Base-by-base conservation (phyloP, 306 rosid genomes). In the Prunus dulcis region DNA sequence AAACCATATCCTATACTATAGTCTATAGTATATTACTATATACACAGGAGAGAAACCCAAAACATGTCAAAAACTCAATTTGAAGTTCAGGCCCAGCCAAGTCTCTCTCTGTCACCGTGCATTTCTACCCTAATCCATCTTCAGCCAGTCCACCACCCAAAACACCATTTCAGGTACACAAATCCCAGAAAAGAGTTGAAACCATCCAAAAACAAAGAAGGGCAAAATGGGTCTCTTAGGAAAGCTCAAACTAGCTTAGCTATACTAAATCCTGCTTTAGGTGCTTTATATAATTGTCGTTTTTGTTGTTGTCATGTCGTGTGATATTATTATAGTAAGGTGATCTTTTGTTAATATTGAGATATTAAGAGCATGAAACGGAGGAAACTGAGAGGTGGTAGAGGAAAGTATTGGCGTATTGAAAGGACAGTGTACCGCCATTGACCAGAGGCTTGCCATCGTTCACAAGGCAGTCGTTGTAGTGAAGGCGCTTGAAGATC, bases 391-490 rank as follows among this genome's bases (percentile, higher is more conserved):
- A 82, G 28, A 95, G 90, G 1, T 87, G 87, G 80, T 86, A 95
- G 55, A 75, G 84, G 76, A 76, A 95, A 25, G 97, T 90, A 75
- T 84, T 95, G 68, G 99, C 95, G 57, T 95, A 95, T 69, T 90
- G 88, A 9, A 95, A 95, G 32, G 90, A 84, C 23, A 95, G 69
- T 2, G 89, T 78, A 0, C 75, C 92, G 1, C 99, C 99, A 17
- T 76, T 84, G 72, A 70, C 77, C 27, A 95, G 76, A 19, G 96
- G 87, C 41, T 78, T 78, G 17, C 99, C 99, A 32, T 90, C 89
- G 77, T 95, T 95, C 27, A 90, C 96, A 8, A 92, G 89, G 68
- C 99, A 95, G 64, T 95, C 96, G 56, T 90, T 81, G 81, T 82
- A 92, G 52, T 81, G 78, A 61, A 92, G 92, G 72, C 97, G 95